Evolutionary conservation across 2,329 filamentous ascomycete genomes (phyloP).

Genomic region (Colletotrichum sp.): DNA sequence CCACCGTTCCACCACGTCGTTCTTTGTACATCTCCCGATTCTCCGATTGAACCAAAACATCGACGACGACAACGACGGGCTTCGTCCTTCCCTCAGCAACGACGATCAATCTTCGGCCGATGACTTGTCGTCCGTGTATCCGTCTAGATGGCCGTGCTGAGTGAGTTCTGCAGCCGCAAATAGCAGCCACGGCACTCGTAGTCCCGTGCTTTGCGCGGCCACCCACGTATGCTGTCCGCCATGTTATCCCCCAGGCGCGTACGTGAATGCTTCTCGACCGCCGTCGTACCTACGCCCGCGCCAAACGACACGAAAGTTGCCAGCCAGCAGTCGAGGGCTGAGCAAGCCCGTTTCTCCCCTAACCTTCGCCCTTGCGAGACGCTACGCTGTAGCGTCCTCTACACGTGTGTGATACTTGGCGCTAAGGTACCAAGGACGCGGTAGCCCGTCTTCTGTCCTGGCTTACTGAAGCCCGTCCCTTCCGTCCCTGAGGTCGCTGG

Average conservation of each 20-base stretch:
- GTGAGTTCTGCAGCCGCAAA: neutral
- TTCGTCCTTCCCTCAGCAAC: neutral
- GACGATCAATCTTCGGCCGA: neutral
- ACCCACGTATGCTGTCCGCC: neutral
- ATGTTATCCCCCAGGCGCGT: neutral
- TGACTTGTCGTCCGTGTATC: neutral
- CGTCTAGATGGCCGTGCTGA: neutral
- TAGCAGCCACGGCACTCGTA: neutral
- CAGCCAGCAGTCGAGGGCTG: neutral
- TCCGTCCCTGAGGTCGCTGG: neutral
- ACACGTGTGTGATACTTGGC: conserved; percentile 17
- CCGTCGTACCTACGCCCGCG: neutral
- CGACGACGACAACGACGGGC: neutral
- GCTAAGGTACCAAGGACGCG: conserved; percentile 8
- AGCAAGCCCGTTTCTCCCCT: conserved; percentile 9
- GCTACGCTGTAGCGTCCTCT: conserved; percentile 1
- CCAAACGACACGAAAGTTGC: neutral
- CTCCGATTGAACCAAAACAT: neutral
- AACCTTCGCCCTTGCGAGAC: conserved; percentile 13
- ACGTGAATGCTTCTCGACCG: neutral
- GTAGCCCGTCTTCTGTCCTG: neutral
- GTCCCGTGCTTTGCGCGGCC: neutral
- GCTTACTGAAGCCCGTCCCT: neutral
- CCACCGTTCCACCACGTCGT: neutral
- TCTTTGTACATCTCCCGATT: neutral